Evolutionary conservation across 371 early-diverging fungal genomes (phyloP), one percentile per base, ranked within the genome.

Genomic region (Entomophthora muscae): DNA sequence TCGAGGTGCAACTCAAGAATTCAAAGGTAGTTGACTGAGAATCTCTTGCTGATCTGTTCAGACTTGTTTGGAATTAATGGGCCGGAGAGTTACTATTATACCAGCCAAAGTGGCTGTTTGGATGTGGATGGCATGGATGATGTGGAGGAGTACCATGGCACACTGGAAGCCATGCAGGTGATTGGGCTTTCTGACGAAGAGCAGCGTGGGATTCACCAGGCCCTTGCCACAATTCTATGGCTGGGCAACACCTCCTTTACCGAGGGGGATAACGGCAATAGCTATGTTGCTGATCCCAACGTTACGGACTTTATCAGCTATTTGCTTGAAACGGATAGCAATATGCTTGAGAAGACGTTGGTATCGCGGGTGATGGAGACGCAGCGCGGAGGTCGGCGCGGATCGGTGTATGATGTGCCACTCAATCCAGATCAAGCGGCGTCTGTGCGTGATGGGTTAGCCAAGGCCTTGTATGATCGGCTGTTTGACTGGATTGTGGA

Each of bases 401-500:
- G 88, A 31, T 78, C 88, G 57, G 74, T 88, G 1, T 85, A 89
- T 70, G 84, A 86, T 64, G 86, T 88, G 10, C 85, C 91, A 1
- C 75, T 93, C 17, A 91, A 90, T 70, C 65, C 75, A 24, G 82
- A 79, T 10, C 90, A 90, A 75, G 91, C 95, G 29, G 77, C 68
- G 10, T 76, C 86, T 28, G 81, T 84, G 5, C 83, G 95, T 61
- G 89, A 97, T 69, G 93, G 92, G 0, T 78, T 95, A 64, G 78
- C 93, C 65, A 88, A 89, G 71, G 78, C 85, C 12, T 76, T 91
- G 32, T 91, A 91, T 68, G 84, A 86, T 65, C 81, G 85, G 33
- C 65, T 92, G 61, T 92, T 92, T 65, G 91, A 92, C 68, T 92
- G 91, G 91, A 88, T 92, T 61, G 90, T 97, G 51, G 72, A 78